Conservation (phyloP, 768 basidiomycete species). For the Boletus edulis region DNA sequence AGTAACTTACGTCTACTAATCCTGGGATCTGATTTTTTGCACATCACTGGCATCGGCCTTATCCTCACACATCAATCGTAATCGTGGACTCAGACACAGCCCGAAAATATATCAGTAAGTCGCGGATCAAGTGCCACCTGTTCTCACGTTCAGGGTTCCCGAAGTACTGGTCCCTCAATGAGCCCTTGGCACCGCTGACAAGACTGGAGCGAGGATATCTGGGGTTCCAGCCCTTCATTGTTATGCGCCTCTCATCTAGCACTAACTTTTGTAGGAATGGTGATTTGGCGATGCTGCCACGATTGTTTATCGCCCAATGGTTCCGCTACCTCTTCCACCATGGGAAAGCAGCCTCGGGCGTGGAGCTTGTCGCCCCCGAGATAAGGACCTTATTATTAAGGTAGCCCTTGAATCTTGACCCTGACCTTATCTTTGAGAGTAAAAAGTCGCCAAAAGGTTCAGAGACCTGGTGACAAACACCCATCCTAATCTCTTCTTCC, state of each 20-base stretch:
- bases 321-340: background rate
- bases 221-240: background rate
- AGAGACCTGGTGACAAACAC: background rate
- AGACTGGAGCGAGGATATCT: background rate
- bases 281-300: background rate
- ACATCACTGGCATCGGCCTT: too few species aligned
- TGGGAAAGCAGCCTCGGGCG: background rate
- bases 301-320: background rate
- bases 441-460: background rate
- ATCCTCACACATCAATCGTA: too few species aligned
- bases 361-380: background rate
- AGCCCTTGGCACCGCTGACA: too few species aligned
- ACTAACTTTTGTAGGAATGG: background rate
- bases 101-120: too few species aligned
- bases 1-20: too few species aligned
- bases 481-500: background rate
- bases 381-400: conserved; percentile 18
- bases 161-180: background rate
- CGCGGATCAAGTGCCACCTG: background rate
- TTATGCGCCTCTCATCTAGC: background rate
- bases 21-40: too few species aligned
- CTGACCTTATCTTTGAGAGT: conserved; percentile 17
- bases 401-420: background rate
- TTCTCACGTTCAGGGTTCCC: background rate
- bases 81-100: too few species aligned